Evolutionary conservation across 1,284 basidiomycete species (phyloP).

Genomic region (Coniferiporia sulphurascens): DNA sequence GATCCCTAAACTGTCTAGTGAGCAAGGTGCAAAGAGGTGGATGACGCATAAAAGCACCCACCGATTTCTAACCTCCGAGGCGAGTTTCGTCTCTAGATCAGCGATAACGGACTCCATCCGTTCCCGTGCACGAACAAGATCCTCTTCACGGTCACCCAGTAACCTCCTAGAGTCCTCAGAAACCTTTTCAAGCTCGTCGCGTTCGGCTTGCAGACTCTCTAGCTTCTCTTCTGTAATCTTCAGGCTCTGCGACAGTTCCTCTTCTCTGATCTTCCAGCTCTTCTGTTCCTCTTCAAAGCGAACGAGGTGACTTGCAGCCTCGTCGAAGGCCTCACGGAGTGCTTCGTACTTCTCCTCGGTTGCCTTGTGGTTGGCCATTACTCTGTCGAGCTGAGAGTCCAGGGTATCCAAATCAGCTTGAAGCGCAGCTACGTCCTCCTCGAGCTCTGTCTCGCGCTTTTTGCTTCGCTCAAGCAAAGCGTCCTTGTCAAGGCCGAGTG

Average conservation of each 20-base stretch:
- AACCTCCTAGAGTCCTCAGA: slow-evolving; percentile 73
- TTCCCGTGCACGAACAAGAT: slow-evolving; percentile 71
- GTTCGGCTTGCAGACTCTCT: slow-evolving; percentile 48
- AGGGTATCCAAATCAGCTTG: slow-evolving; percentile 83
- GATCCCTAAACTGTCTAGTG: slow-evolving; percentile 43
- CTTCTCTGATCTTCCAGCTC: slow-evolving; percentile 60
- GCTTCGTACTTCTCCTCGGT: slow-evolving; percentile 73
- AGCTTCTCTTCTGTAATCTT: slow-evolving; percentile 59
- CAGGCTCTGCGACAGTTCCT: slow-evolving; percentile 50
- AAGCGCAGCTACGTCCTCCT: slow-evolving; percentile 79
- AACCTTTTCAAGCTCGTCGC: slow-evolving; percentile 57
- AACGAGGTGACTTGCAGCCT: slow-evolving; percentile 80
- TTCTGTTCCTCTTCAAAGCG: slow-evolving; percentile 75
- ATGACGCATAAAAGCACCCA: slow-evolving; percentile 33
- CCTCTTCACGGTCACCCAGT: slow-evolving; percentile 75
- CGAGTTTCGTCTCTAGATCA: slow-evolving; percentile 74
- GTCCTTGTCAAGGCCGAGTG: slow-evolving; percentile 82
- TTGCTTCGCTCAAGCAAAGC: slow-evolving; percentile 82
- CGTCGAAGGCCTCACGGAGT: slow-evolving; percentile 69
- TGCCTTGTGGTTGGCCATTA: slow-evolving; percentile 70
- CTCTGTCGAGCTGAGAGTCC: slow-evolving; percentile 83
- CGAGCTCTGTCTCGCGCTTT: slow-evolving; percentile 77
- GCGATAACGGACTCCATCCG: slow-evolving; percentile 62
- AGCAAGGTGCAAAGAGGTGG: slow-evolving; percentile 6
- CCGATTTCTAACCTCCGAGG: slow-evolving; percentile 62